phyloP scores from a whole-genome alignment of 306 rosid genomes.

The Begonia masoniana region DNA sequence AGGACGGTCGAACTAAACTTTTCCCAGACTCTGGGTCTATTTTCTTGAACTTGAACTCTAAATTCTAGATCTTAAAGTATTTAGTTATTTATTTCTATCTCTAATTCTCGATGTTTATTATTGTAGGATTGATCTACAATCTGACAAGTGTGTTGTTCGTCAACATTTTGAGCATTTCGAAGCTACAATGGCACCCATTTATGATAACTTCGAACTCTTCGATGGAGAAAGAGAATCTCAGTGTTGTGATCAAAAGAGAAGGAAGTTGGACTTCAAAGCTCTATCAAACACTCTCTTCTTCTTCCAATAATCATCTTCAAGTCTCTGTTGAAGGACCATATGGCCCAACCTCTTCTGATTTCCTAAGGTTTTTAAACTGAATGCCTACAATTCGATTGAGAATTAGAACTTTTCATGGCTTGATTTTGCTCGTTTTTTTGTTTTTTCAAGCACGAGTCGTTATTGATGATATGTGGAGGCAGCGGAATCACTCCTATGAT shows the following conservation, averaged over 20 bases:
- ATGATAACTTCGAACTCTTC: conserved; percentile 40
- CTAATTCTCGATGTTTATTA: too few species aligned
- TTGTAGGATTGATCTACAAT: conserved; percentile 33
- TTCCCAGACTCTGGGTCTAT: conserved; percentile 27
- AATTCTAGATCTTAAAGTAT: too few species aligned
- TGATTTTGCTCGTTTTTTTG: too few species aligned
- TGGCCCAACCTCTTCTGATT: conserved; percentile 30
- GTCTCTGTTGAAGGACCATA: conserved; percentile 72
- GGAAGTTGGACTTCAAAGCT: conserved; percentile 49
- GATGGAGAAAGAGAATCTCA: conserved; percentile 30
- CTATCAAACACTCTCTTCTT: conserved; percentile 22
- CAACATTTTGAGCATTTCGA: conserved; percentile 50
- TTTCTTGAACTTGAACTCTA: too few species aligned
- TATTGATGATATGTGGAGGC: too few species aligned
- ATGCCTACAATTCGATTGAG: background rate
- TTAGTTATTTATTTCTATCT: too few species aligned
- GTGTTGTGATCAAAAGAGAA: conserved; percentile 30
- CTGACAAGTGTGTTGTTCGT: conserved; percentile 44
- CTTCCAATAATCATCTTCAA: conserved; percentile 18
- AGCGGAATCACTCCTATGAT: too few species aligned
- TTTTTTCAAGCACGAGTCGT: too few species aligned
- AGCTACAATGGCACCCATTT: too few species aligned
- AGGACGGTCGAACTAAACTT: conserved; percentile 36
- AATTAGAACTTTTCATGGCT: too few species aligned
- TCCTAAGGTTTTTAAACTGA: too few species aligned